Conservation (phyloP, 306 rosid species). For the Crataegus laevigata region DNA sequence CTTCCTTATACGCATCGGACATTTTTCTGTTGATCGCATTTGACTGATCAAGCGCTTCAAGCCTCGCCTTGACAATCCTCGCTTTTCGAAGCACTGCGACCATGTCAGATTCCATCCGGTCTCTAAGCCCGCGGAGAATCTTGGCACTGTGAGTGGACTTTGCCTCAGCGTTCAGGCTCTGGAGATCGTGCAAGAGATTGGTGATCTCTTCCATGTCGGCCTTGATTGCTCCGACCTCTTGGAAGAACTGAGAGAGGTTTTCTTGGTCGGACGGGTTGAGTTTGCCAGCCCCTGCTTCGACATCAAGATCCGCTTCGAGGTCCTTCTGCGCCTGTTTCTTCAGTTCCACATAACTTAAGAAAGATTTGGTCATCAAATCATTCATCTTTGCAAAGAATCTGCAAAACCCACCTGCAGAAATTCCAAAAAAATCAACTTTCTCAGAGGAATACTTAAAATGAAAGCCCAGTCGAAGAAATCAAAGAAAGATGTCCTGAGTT, state of each 20-base stretch:
- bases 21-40: conserved; percentile 44
- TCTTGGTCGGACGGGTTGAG: conserved; percentile 56
- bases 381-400: conserved; percentile 56
- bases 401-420: conserved; percentile 35
- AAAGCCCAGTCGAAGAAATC: not conserved
- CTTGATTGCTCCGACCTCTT: conserved; percentile 56
- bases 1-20: conserved; percentile 46
- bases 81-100: conserved; percentile 72
- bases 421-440: not conserved
- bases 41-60: conserved; percentile 61
- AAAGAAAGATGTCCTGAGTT: conserved; percentile 7
- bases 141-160: conserved; percentile 79
- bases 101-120: conserved; percentile 71
- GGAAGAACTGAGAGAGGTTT: conserved; percentile 67
- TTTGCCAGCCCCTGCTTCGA: conserved; percentile 46
- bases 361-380: conserved; percentile 87
- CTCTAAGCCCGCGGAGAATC: conserved; percentile 75
- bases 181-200: conserved; percentile 84
- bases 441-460: not conserved
- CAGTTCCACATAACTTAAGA: conserved; percentile 83
- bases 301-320: conserved; percentile 40
- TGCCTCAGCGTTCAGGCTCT: conserved; percentile 61
- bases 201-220: conserved; percentile 82
- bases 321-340: conserved; percentile 71
- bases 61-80: conserved; percentile 44